A percentile compares a stretch with the other conserved stretches of the same genome.
phyloP scores from a whole-genome alignment of 371 early-diverging fungal genomes.

The Actinomortierella wolfii region DNA sequence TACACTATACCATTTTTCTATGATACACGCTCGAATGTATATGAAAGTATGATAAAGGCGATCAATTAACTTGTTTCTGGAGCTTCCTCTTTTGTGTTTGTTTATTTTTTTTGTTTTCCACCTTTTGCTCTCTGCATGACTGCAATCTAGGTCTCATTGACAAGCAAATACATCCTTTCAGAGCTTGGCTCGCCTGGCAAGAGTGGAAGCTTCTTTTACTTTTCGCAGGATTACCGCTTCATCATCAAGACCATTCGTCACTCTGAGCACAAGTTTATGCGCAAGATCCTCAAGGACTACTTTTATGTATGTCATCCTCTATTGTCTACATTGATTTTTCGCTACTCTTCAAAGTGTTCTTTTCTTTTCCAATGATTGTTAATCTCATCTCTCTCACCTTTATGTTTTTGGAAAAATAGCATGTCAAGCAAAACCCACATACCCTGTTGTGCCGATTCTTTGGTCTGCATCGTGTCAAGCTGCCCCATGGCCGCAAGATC shows the following conservation, averaged over 20 bases:
- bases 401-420: constrained; percentile 51
- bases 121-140: too few relatives aligned
- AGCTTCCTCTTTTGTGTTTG: too few relatives aligned
- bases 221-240: constrained; percentile 94
- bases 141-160: constrained; percentile 77
- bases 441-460: constrained; percentile 93
- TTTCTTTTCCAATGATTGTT: constrained; percentile 4
- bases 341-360: background rate
- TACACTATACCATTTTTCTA: too few relatives aligned
- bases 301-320: constrained; percentile 66
- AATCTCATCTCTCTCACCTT: background rate
- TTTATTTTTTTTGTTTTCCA: background rate
- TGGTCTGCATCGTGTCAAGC: constrained; percentile 94
- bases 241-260: constrained; percentile 98
- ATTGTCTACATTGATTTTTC: background rate
- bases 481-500: constrained; percentile 89
- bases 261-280: constrained; percentile 92
- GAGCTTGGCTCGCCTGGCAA: constrained; percentile 96
- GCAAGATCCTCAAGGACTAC: constrained; percentile 84
- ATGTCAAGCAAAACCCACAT: constrained; percentile 89
- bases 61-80: too few relatives aligned
- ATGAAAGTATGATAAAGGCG: too few relatives aligned
- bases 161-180: constrained; percentile 94
- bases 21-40: too few relatives aligned
- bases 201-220: constrained; percentile 96